These are phyloP conservation scores for Platanthera guangdongensis DNA, from an alignment of 106 monocot genomes.

Conservation along the genomic window DNA sequence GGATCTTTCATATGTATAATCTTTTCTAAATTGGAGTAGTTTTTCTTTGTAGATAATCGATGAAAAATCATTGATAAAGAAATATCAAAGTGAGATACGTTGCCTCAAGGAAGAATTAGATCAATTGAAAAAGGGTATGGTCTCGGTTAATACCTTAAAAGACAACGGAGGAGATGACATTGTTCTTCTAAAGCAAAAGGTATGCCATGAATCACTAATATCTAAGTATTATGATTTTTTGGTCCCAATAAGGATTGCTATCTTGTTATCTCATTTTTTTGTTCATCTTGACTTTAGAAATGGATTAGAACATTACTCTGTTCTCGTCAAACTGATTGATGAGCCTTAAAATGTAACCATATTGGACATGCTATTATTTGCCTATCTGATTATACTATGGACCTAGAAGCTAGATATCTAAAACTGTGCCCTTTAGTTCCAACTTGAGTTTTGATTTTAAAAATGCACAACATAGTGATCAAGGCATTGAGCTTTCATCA, in stretches of 20 bases:
- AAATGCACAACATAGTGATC: background rate
- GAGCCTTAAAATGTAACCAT: background rate
- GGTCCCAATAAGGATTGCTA: background rate
- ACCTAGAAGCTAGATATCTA: background rate
- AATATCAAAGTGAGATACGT: constrained; percentile 85
- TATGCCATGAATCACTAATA: constrained; percentile 10
- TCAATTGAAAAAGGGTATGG: constrained; percentile 62
- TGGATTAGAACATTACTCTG: background rate
- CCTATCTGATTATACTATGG: background rate
- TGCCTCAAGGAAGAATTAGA: constrained; percentile 81
- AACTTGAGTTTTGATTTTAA: background rate
- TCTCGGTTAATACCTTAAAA: constrained; percentile 40
- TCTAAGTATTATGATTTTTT: background rate
- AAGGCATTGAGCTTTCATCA: background rate
- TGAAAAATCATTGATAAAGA: constrained; percentile 89
- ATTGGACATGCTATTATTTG: background rate
- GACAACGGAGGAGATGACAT: constrained; percentile 63
- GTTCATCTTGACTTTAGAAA: background rate
- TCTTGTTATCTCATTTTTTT: background rate
- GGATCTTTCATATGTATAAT: background rate
- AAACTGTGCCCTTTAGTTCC: background rate
- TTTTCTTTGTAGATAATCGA: constrained; percentile 64
- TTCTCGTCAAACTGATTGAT: background rate
- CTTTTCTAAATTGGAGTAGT: background rate
- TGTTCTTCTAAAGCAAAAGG: constrained; percentile 85